phyloP scores from a whole-genome alignment of 805 yeast genomes.

The Kluyveromyces lactis region DNA sequence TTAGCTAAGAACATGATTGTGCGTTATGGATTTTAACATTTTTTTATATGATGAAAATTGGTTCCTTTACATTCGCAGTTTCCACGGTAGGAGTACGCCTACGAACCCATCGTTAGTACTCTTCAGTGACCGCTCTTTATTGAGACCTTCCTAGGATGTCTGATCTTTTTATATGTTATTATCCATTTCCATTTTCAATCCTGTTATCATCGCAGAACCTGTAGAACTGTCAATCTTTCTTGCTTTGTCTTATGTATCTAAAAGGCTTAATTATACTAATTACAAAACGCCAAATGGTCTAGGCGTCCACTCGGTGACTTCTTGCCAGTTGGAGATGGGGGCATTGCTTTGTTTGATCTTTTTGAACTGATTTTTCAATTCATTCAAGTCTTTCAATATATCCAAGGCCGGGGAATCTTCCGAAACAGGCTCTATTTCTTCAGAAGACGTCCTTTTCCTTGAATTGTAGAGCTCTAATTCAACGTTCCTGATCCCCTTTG shows the following conservation, averaged over 20 bases:
- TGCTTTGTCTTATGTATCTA: too few relatives aligned
- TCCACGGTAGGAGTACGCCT: slow-evolving; percentile 84
- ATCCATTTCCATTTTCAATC: slow-evolving; percentile 3
- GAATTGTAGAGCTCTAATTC: slow-evolving; percentile 1
- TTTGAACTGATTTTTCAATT: slow-evolving; percentile 16
- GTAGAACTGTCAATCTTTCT: too few relatives aligned
- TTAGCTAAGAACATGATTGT: too few relatives aligned
- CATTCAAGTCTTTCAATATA: slow-evolving; percentile 10
- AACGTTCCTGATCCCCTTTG: slow-evolving; percentile 12
- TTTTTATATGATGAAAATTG: slow-evolving; percentile 62
- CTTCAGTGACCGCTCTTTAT: slow-evolving; percentile 73
- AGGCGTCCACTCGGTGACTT: slow-evolving; percentile 38
- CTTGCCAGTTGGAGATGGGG: slow-evolving; percentile 22
- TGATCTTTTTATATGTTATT: slow-evolving; percentile 36
- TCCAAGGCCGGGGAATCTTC: slow-evolving; percentile 9
- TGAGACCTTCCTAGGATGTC: slow-evolving; percentile 89
- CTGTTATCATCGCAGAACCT: not conserved
- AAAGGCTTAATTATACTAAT: not conserved
- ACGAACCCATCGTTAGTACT: slow-evolving; percentile 67
- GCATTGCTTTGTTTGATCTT: slow-evolving; percentile 10
- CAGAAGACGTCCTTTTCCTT: not conserved
- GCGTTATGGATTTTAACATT: not conserved
- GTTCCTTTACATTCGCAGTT: slow-evolving; percentile 80
- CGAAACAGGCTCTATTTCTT: slow-evolving; percentile 7
- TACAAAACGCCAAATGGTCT: slow-evolving; percentile 45